Percentiles rank a stretch among this genome's conserved stretches.
Evolutionary conservation across 2,329 filamentous ascomycete genomes (phyloP).

Genomic region (Trichoderma sp.): DNA sequence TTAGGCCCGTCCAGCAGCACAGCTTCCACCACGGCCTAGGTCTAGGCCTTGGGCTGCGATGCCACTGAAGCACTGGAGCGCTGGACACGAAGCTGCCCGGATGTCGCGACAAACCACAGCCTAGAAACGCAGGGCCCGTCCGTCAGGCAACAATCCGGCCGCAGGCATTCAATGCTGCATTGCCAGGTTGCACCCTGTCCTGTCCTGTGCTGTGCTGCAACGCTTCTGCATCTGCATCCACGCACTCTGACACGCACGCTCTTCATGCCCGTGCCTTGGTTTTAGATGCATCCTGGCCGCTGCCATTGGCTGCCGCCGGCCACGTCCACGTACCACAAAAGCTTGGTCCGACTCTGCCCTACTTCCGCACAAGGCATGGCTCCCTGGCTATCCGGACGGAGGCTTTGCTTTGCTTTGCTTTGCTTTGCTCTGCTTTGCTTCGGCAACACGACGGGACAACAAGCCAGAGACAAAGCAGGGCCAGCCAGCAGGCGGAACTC

Average conservation of each 20-base stretch:
- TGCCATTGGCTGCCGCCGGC: neutral
- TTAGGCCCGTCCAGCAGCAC: neutral
- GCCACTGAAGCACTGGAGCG: neutral
- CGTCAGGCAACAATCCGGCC: slow-evolving; percentile 10
- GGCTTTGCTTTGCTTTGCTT: neutral
- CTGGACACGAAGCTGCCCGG: neutral
- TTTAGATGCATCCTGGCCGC: neutral
- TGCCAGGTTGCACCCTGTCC: neutral
- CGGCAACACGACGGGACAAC: neutral
- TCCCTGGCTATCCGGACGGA: neutral
- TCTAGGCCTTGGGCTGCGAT: slow-evolving; percentile 1
- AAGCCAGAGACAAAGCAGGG: neutral
- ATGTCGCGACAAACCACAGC: neutral
- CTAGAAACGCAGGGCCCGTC: neutral
- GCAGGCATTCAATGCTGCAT: neutral
- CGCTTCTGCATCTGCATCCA: neutral
- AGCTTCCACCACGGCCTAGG: neutral
- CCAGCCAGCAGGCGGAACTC: neutral
- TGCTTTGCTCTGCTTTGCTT: neutral
- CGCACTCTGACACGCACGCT: neutral
- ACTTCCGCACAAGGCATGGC: neutral
- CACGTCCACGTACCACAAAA: slow-evolving; percentile 2
- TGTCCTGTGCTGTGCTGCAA: neutral
- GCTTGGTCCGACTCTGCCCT: neutral
- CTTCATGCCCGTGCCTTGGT: slow-evolving; percentile 7